phyloP scores from a whole-genome alignment of 2,329 filamentous ascomycete genomes.

The Aspergillus thermomutatus region DNA sequence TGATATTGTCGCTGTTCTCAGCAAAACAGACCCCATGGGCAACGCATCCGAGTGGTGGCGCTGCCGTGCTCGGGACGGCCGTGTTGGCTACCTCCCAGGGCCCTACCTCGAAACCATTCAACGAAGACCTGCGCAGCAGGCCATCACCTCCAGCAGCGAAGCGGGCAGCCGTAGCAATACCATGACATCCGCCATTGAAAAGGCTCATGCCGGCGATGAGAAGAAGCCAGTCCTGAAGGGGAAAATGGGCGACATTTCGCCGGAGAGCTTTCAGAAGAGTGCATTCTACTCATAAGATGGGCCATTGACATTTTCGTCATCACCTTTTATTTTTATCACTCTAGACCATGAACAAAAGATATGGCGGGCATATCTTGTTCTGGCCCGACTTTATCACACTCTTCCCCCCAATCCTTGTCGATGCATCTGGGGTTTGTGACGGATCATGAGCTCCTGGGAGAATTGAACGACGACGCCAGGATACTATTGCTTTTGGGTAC shows the following conservation, averaged over 20 bases:
- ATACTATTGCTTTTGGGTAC: slow-evolving; percentile 1
- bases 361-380: not conserved
- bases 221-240: slow-evolving; percentile 53
- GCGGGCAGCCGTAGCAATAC: slow-evolving; percentile 52
- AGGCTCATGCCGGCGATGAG: slow-evolving; percentile 15
- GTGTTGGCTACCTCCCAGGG: slow-evolving; percentile 85
- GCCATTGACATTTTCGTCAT: not conserved
- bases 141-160: slow-evolving; percentile 39
- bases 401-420: slow-evolving; percentile 1
- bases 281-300: slow-evolving; percentile 59
- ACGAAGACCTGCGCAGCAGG: slow-evolving; percentile 46
- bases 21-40: slow-evolving; percentile 87
- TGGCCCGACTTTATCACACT: not conserved
- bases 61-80: slow-evolving; percentile 83
- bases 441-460: not conserved
- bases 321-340: not conserved
- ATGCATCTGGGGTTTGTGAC: not conserved
- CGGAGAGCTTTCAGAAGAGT: slow-evolving; percentile 70
- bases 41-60: slow-evolving; percentile 97
- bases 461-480: not conserved
- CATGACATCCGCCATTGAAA: slow-evolving; percentile 40
- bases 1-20: slow-evolving; percentile 89
- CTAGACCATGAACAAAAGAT: not conserved
- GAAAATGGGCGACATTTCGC: slow-evolving; percentile 61
- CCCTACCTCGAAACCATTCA: slow-evolving; percentile 82